A percentile compares a stretch with the other conserved stretches of the same genome.
These are phyloP conservation scores for Lentinus polychrous DNA, from an alignment of 1,284 basidiomycete genomes.

Conservation along the genomic window DNA sequence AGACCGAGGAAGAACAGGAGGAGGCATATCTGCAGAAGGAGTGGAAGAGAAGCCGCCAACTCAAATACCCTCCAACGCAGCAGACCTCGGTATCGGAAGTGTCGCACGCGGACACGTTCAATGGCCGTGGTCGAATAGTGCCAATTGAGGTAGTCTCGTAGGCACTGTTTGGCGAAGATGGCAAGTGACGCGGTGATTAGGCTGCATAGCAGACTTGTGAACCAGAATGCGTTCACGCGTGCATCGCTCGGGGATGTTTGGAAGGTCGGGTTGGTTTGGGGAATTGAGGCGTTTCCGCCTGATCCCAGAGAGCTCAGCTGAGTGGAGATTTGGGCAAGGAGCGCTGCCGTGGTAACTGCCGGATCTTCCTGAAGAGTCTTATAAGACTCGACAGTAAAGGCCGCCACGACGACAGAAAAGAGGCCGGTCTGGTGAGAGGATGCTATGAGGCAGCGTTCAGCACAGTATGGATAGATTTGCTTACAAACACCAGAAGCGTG, in stretches of 20 bases:
- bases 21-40: slow-evolving; percentile 18
- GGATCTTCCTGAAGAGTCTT: not conserved
- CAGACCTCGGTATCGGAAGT: slow-evolving; percentile 18
- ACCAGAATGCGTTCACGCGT: slow-evolving; percentile 1
- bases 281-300: no score
- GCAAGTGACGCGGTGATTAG: slow-evolving; percentile 1
- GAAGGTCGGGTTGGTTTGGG: not conserved
- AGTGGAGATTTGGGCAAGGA: not conserved
- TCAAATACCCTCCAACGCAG: slow-evolving; percentile 17
- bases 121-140: not conserved
- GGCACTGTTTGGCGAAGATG: slow-evolving; percentile 2
- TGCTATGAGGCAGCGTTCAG: not conserved
- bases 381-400: not conserved
- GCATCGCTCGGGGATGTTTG: not conserved
- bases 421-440: no score
- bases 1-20: slow-evolving; percentile 15
- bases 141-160: slow-evolving; percentile 1
- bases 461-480: not conserved
- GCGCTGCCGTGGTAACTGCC: not conserved
- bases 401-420: not conserved
- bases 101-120: slow-evolving; percentile 12
- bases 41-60: slow-evolving; percentile 21
- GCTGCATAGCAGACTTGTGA: not conserved
- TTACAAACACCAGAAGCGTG: slow-evolving; percentile 4
- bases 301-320: not conserved